A percentile compares a stretch with the other conserved stretches of the same genome.
phyloP scores from a whole-genome alignment of 192 early-diverging fungal species.

The Rhizoclosmatium sp. region DNA sequence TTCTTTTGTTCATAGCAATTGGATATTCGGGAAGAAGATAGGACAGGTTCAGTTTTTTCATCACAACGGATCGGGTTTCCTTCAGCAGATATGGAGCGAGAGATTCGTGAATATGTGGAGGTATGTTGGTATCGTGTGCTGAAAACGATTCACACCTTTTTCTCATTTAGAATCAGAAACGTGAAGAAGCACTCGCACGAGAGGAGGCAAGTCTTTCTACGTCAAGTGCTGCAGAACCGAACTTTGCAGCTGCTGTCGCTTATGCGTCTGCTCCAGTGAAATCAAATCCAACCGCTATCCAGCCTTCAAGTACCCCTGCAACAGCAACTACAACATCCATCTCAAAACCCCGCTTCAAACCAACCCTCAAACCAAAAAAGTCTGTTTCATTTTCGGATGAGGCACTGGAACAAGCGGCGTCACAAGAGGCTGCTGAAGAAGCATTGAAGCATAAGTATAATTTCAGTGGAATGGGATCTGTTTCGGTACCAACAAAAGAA shows the following conservation, averaged over 20 bases:
- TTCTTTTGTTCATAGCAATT: conserved; percentile 10
- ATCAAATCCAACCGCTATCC: neutral
- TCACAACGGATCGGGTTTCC: conserved; percentile 18
- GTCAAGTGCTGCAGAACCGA: neutral
- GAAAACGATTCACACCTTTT: neutral
- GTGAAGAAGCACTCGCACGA: conserved; percentile 3
- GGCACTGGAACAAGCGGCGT: neutral
- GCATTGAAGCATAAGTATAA: neutral
- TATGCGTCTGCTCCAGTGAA: neutral
- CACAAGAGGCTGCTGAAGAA: neutral
- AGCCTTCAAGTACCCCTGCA: neutral
- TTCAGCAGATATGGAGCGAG: neutral
- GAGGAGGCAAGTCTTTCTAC: neutral
- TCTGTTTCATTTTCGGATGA: conserved; percentile 31
- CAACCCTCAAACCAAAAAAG: conserved; percentile 23
- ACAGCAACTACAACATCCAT: neutral
- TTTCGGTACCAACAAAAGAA: neutral
- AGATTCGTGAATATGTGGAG: conserved; percentile 22
- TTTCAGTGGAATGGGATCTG: neutral
- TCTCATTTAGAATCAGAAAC: conserved; percentile 24
- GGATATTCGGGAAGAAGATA: conserved; percentile 18
- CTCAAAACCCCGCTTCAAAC: conserved; percentile 11
- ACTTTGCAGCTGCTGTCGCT: neutral
- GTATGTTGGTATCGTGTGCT: neutral
- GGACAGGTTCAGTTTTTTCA: conserved; percentile 3